Conservation (phyloP, 768 basidiomycete species). For the Filobasidium floriforme region DNA sequence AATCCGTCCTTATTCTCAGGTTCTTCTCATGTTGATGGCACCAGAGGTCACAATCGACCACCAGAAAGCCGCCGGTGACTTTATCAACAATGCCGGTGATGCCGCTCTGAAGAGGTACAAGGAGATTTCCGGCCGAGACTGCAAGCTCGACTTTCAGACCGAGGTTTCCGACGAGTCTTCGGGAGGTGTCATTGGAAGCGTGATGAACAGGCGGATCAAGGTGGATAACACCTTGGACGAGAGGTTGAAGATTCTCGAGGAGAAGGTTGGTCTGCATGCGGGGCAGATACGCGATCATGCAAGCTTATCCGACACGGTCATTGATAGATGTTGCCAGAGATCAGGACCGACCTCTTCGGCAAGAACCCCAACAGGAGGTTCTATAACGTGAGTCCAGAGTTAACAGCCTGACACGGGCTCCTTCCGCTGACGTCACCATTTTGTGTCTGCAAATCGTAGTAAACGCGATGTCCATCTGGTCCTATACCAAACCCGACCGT, state of each 20-base stretch:
- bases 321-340: constrained; percentile 85
- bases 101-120: constrained; percentile 62
- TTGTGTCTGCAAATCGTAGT: too few species aligned
- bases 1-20: constrained; percentile 45
- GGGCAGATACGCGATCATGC: not conserved
- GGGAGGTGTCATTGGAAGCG: constrained; percentile 74
- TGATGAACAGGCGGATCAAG: constrained; percentile 67
- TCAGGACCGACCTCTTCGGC: constrained; percentile 80
- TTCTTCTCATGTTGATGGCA: constrained; percentile 74
- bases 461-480: too few species aligned
- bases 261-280: constrained; percentile 55
- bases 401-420: not conserved
- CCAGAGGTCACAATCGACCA: constrained; percentile 59
- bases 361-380: constrained; percentile 86
- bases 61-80: constrained; percentile 60
- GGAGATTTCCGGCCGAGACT: constrained; percentile 65
- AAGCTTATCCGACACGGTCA: not conserved
- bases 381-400: constrained; percentile 50
- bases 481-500: too few species aligned
- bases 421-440: constrained; percentile 6
- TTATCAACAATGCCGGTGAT: constrained; percentile 59
- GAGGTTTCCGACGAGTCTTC: constrained; percentile 65
- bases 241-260: constrained; percentile 76
- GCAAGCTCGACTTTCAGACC: constrained; percentile 57
- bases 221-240: constrained; percentile 94